Evolutionary conservation across 2,329 filamentous ascomycete species (phyloP), one percentile per base, ranked within the genome.

Genomic region (Cladosporium velox): DNA sequence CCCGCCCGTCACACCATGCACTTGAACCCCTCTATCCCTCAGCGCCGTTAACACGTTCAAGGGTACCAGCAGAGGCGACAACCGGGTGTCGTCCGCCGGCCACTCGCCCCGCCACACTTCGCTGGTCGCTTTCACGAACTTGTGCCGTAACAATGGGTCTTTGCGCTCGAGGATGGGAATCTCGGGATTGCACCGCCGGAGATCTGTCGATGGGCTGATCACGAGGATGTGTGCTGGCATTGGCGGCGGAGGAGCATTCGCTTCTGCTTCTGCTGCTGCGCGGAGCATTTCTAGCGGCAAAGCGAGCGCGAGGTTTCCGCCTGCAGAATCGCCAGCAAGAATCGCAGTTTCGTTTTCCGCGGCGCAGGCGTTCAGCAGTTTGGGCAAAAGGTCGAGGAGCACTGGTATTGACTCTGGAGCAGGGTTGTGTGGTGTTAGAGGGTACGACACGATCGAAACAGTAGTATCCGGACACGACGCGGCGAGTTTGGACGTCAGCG

Each of bases 261-360:
- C n/a, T 8, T 24, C 10, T 30, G 21, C 11, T 35, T 8, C 24
- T 28, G 24, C 51, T 18, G 12, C 35, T 1, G 14, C 35, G 52
- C 52, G 52, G 26, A 84, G 68, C 4, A 78, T 77, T 49, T 77
- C 75, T 21, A 84, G 66, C 0, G 77, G 71, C 44, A 84, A 73
- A 0, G 73, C 73, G 0, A 87, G 74, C 0, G 81, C 78, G 4
- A 87, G 77, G 66, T 87, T 88, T 0, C 81, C 85, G 0, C 86
- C 86, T 0, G 85, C 82, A 0, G 83, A 85, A 64, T 88, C 86
- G 0, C 86, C 86, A 0, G 80, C 81, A 1, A 87, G 76, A 1
- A 83, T 79, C 0, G 87, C 77, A 1, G 72, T 77, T 64, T 86
- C 81, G 2, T 74, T 75, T 0, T 74, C 75, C 0, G 73, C 70